Percentiles rank a stretch among this genome's conserved stretches.
These are phyloP conservation scores for Kingdonia uniflora DNA, from an alignment of 164 flowering plant species.

Conservation along the genomic window DNA sequence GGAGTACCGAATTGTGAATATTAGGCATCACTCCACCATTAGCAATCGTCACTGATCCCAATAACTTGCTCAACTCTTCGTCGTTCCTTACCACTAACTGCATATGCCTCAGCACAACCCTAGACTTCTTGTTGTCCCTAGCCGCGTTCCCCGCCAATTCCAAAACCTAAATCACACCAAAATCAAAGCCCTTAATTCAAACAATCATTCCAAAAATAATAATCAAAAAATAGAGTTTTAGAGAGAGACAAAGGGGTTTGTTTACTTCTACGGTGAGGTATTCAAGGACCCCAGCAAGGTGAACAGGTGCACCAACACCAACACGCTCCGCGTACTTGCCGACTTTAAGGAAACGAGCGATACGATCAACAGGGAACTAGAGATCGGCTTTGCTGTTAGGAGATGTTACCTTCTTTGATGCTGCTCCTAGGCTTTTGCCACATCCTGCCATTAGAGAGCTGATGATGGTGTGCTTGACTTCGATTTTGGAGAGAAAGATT, in stretches of 20 bases:
- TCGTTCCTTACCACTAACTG: conserved; percentile 82
- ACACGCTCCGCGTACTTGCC: conserved; percentile 77
- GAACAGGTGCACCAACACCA: conserved; percentile 77
- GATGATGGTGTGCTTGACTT: no score
- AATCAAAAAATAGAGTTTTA: no score
- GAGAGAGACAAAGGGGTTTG: not conserved
- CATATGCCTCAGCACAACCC: conserved; percentile 65
- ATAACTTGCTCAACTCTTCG: conserved; percentile 75
- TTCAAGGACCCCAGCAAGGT: conserved; percentile 71
- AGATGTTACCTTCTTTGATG: conserved; percentile 56
- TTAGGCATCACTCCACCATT: conserved; percentile 93
- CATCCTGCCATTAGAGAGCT: conserved; percentile 59
- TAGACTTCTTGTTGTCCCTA: conserved; percentile 66
- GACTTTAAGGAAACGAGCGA: conserved; percentile 62
- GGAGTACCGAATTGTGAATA: conserved; percentile 70
- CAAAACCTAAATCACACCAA: conserved; percentile 30
- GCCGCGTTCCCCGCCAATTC: conserved; percentile 72
- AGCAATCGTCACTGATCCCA: conserved; percentile 81
- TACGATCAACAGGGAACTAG: conserved; percentile 73
- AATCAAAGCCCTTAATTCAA: no score
- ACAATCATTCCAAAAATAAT: not conserved
- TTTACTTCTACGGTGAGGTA: conserved; percentile 68
- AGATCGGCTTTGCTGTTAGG: conserved; percentile 63
- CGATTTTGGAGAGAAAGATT: no score
- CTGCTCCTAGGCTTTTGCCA: conserved; percentile 60